Evolutionary conservation across 192 early-diverging fungal species (phyloP), one percentile per base, ranked within the genome.

Genomic region (Mortierella claussenii): DNA sequence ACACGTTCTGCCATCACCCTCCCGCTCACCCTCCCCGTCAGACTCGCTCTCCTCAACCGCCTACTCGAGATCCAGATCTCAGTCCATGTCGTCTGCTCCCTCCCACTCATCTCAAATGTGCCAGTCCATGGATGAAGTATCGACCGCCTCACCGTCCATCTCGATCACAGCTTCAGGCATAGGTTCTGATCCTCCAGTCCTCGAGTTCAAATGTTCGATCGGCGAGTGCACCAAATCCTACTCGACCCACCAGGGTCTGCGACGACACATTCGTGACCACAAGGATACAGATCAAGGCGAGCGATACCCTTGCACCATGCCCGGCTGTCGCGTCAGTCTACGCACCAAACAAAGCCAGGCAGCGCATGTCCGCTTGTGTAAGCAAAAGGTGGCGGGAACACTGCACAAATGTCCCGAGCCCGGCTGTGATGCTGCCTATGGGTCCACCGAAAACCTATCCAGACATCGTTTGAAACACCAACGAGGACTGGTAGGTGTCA

Each of bases 401-500:
- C 43, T 67, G 1, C 58, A 67, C 47, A 23, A 40, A 7, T 76
- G 73, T 27, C 58, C 73, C 18, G 73, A 76, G 36, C 50, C 65
- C 20, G 73, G 65, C 9, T 76, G 73, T 36, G 59, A 67, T 20
- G 56, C 64, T 3, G 46, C 73, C 6, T 76, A 76, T 55, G 52
- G 44, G 0, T 67, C 73, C 30, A 76, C 50, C 50, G 73, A 76
- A 27, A 76, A 76, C 47, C 53, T 76, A 36, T 61, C 58, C 21
- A 50, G 73, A 36, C 73, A 76, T 32, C 63, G 59, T 15, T 50
- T 66, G 26, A 76, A 76, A 31, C 73, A 76, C 28, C 57, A 65
- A 21, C 49, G 65, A 8, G 73, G 73, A 10, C 40, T 76, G 24
- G 73, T 76, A 10, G 73, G 73, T 5, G 42, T 76, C 50, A 76